These are phyloP conservation scores for Daldinia grandis DNA, from an alignment of 495 filamentous ascomycete species.

Conservation along the genomic window DNA sequence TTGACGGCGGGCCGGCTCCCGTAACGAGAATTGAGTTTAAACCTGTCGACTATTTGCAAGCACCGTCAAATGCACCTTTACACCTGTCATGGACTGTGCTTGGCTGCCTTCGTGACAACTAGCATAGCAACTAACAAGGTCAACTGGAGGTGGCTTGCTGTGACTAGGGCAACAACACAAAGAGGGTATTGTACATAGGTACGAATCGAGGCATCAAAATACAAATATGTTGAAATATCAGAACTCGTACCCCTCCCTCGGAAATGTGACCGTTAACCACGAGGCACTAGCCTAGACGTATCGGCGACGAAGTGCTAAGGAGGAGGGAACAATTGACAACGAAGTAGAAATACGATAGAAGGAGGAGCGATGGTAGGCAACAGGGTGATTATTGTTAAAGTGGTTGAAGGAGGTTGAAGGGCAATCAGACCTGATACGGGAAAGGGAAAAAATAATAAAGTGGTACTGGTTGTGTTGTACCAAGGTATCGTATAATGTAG, in stretches of 20 bases:
- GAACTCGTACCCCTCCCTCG: conserved; percentile 28
- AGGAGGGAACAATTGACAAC: conserved; percentile 2
- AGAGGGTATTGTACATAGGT: not conserved
- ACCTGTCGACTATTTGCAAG: not conserved
- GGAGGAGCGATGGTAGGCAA: conserved; percentile 24
- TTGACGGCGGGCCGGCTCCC: conserved; percentile 26
- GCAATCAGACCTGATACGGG: conserved; percentile 29
- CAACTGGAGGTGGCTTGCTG: not conserved
- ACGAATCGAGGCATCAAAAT: conserved; percentile 31
- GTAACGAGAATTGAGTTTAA: conserved; percentile 22
- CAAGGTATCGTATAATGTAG: conserved; percentile 31
- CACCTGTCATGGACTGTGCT: not conserved
- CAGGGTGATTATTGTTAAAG: conserved; percentile 19
- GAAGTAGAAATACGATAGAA: conserved; percentile 33
- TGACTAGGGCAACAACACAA: conserved; percentile 2
- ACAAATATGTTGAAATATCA: conserved; percentile 8
- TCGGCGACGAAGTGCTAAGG: conserved; percentile 5
- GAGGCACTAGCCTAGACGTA: conserved; percentile 22
- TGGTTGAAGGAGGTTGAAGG: conserved; percentile 27
- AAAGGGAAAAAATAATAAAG: conserved; percentile 28
- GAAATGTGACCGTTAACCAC: conserved; percentile 5
- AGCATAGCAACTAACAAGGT: not conserved
- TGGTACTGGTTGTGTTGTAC: conserved; percentile 33
- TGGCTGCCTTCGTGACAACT: not conserved
- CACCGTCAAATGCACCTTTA: conserved; percentile 11